A percentile compares a stretch with the other conserved stretches of the same genome.
Evolutionary conservation across 768 basidiomycete species (phyloP).

Genomic region (Leucosporidium scottii): DNA sequence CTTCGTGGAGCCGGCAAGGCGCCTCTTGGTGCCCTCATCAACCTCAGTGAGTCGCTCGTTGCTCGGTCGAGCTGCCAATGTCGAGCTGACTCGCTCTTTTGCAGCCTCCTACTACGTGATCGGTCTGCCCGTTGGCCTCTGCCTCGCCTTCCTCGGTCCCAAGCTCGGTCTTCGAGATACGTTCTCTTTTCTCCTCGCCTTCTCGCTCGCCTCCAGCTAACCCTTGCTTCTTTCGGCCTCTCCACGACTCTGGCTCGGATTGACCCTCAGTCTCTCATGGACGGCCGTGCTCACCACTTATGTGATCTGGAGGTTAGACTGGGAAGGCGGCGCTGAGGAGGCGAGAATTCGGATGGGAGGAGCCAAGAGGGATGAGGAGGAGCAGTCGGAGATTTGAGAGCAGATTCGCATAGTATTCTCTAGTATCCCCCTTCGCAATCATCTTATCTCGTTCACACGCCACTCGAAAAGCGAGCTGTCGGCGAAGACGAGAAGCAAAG

Average conservation of each 20-base stretch:
- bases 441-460: too few species aligned
- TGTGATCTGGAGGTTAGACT: conserved; percentile 24
- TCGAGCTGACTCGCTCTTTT: not conserved
- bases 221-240: not conserved
- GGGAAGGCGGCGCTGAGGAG: conserved; percentile 19
- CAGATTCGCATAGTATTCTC: too few species aligned
- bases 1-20: conserved; percentile 77
- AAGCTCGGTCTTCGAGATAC: conserved; percentile 18
- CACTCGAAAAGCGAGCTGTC: too few species aligned
- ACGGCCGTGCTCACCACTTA: conserved; percentile 21
- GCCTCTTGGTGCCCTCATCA: conserved; percentile 34
- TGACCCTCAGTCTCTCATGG: conserved; percentile 30
- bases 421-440: too few species aligned
- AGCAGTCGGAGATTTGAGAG: not conserved
- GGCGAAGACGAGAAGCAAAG: too few species aligned
- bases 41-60: conserved; percentile 16
- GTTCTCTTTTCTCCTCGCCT: too few species aligned
- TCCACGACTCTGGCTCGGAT: conserved; percentile 35
- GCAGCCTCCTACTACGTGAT: conserved; percentile 20
- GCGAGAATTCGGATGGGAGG: conserved; percentile 17
- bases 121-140: conserved; percentile 28
- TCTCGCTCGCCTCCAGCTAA: too few species aligned
- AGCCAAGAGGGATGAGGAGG: conserved; percentile 16
- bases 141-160: conserved; percentile 29
- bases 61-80: not conserved